Evolutionary conservation across 179 eudicot genomes (phyloP).

Genomic region (Beta corolliflora): DNA sequence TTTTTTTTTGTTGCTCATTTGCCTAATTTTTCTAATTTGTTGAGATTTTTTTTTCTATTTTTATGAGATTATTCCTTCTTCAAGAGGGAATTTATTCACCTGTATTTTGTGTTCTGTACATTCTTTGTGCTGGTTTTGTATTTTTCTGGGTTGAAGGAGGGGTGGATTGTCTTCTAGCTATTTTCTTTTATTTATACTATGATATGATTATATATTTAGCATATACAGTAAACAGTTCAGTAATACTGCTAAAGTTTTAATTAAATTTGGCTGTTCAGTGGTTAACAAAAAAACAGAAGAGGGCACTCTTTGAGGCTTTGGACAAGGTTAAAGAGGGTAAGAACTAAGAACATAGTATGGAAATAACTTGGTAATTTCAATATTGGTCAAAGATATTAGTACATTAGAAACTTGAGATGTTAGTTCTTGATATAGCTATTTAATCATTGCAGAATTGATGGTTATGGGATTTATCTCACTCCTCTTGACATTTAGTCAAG

Average conservation of each 20-base stretch:
- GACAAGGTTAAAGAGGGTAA: slow-evolving; percentile 81
- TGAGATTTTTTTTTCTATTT: background rate
- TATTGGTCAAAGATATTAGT: background rate
- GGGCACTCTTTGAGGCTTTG: slow-evolving; percentile 67
- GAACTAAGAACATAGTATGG: background rate
- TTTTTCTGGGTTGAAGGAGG: background rate
- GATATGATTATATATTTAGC: background rate
- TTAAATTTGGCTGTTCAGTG: slow-evolving; percentile 42
- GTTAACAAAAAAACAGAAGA: slow-evolving; percentile 63
- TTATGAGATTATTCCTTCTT: background rate
- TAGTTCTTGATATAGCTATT: background rate
- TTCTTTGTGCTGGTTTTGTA: background rate
- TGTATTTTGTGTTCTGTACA: background rate
- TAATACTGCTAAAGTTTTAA: background rate
- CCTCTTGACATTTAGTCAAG: slow-evolving; percentile 73
- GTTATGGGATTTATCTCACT: slow-evolving; percentile 88
- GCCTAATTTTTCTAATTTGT: background rate
- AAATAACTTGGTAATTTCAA: background rate
- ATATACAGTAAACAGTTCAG: background rate
- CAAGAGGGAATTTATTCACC: background rate
- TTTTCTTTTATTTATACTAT: background rate
- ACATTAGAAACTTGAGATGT: background rate
- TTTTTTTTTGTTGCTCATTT: background rate
- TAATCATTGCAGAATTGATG: slow-evolving; percentile 74
- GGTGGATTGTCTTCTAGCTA: background rate